Evolutionary conservation across 2,329 filamentous ascomycete species (phyloP), one percentile per base, ranked within the genome.

Genomic region (Fusarium denticulatum): DNA sequence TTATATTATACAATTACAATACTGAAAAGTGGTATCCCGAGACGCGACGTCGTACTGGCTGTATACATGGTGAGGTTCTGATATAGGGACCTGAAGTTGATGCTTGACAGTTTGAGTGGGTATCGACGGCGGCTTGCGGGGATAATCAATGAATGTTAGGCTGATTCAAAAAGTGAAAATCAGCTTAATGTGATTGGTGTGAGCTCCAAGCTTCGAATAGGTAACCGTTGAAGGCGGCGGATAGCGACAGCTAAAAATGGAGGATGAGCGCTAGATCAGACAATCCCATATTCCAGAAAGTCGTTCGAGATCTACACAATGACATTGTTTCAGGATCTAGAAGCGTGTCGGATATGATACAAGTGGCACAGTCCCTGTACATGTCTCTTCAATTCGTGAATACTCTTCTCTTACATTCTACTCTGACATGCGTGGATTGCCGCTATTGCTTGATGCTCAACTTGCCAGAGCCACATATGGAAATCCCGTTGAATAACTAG

Each of bases 261-360:
- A 50, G 37, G 28, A 64, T 40, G 59, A 39, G 30, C 30, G 30
- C 46, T 56, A 61, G 16, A 30, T 28, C 47, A 63, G 45, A 46
- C 39, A 69, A 49, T 67, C 60, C 69, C 56, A 52, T 72, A n/a
- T 57, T 62, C 39, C 24, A 39, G 57, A 60, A 34, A 67, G 37
- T 71, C 42, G 40, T 71, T 36, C 65, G 65, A 73, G 70, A 73
- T 71, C 57, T 60, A 58, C 64, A 45, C 42, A n/a, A 34, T 28
- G 12, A 26, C n/a, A 37, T 36, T 32, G 56, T 45, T 67, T 71
- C 65, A 64, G 34, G 32, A 32, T 39, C n/a, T 16, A 34, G 30
- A 61, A 28, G 28, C 16, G 15, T 45, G 18, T 59, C 7, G 7
- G 34, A 18, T 28, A 15, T n/a, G 13, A 67, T n/a, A 3, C 52